These are phyloP conservation scores for Backusella westeae DNA, from an alignment of 192 early-diverging fungal genomes.

Conservation along the genomic window DNA sequence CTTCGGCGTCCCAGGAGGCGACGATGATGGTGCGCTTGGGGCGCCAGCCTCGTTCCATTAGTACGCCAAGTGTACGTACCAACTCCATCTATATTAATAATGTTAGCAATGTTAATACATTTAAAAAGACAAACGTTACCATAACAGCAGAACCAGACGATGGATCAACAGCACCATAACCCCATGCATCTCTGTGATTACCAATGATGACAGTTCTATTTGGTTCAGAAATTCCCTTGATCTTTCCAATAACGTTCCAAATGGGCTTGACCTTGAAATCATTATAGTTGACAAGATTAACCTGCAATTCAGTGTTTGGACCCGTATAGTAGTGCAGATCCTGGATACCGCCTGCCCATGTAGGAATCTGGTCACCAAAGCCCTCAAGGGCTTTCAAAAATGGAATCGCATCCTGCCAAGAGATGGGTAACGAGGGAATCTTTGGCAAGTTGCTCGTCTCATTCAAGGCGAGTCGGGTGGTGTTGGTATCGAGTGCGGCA, in stretches of 20 bases:
- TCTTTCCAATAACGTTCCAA: slow-evolving; percentile 60
- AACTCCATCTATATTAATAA: slow-evolving; percentile 41
- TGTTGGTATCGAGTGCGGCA: slow-evolving; percentile 36
- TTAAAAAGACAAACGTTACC: not conserved
- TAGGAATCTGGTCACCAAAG: slow-evolving; percentile 35
- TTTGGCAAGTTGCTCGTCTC: slow-evolving; percentile 45
- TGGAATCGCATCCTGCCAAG: slow-evolving; percentile 57
- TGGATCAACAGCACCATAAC: slow-evolving; percentile 61
- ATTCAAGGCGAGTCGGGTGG: slow-evolving; percentile 37
- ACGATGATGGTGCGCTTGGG: slow-evolving; percentile 59
- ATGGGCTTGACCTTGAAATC: slow-evolving; percentile 48
- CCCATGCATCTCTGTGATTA: slow-evolving; percentile 68
- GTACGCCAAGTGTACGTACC: slow-evolving; percentile 46
- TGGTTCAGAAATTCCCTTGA: slow-evolving; percentile 49
- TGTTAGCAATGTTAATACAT: not conserved
- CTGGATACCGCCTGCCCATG: slow-evolving; percentile 54
- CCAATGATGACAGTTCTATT: slow-evolving; percentile 54
- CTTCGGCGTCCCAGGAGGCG: slow-evolving; percentile 66
- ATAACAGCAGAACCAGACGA: slow-evolving; percentile 58
- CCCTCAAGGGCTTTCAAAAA: slow-evolving; percentile 51
- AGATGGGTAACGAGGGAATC: slow-evolving; percentile 65
- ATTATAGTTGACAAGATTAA: slow-evolving; percentile 51
- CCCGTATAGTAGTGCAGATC: slow-evolving; percentile 56
- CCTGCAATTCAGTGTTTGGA: slow-evolving; percentile 37
- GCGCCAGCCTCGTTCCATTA: slow-evolving; percentile 56